Percentiles rank a stretch among this genome's conserved stretches.
These are phyloP conservation scores for Sporothrix humicola DNA, from an alignment of 2,329 filamentous ascomycete species.

Conservation along the genomic window DNA sequence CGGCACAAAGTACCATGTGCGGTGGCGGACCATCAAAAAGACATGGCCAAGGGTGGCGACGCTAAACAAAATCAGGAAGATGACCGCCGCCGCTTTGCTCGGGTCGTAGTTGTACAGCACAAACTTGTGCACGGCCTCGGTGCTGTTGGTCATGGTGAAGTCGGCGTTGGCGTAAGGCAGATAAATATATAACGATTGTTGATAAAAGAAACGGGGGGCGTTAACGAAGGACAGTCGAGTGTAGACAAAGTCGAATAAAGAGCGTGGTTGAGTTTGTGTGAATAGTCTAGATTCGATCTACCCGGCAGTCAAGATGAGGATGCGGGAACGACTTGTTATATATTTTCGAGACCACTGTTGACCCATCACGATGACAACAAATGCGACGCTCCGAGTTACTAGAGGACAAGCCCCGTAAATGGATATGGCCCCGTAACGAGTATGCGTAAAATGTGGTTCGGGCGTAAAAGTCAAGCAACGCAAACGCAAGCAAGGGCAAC, in stretches of 20 bases:
- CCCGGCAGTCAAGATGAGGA: background rate
- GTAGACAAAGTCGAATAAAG: background rate
- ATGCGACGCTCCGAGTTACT: background rate
- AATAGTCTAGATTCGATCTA: background rate
- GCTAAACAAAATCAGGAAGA: slow-evolving; percentile 32
- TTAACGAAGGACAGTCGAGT: background rate
- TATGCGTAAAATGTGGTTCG: background rate
- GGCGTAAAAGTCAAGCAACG: background rate
- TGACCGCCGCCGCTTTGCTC: slow-evolving; percentile 30
- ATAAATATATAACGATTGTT: background rate
- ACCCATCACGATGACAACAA: slow-evolving; percentile 19
- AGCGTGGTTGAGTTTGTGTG: background rate
- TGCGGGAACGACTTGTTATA: background rate
- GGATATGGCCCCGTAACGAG: too few relatives aligned
- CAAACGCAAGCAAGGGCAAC: background rate
- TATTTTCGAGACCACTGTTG: background rate
- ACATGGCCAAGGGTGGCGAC: slow-evolving; percentile 25
- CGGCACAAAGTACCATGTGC: slow-evolving; percentile 34
- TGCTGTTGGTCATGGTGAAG: slow-evolving; percentile 3
- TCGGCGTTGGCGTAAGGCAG: too few relatives aligned
- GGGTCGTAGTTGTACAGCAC: slow-evolving; percentile 32
- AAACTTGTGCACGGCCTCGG: background rate
- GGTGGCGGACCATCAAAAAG: slow-evolving; percentile 27
- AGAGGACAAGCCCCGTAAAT: background rate
- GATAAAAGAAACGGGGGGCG: background rate